phyloP scores from a whole-genome alignment of 116 monocot genomes.

The Zostera marina region DNA sequence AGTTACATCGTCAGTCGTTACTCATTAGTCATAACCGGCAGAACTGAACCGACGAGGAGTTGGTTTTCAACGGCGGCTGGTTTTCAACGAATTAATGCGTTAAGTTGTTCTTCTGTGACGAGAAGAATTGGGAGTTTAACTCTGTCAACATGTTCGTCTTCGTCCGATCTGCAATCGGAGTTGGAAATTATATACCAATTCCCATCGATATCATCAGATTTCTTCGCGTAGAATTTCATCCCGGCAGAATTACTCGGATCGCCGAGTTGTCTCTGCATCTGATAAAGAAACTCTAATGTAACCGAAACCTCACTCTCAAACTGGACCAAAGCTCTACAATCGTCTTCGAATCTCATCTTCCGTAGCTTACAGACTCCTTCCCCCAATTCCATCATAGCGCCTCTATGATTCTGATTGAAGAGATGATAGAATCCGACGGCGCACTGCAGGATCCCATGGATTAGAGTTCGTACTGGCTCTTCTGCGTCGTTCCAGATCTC shows the following conservation, averaged over 20 bases:
- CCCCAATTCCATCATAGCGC: constrained; percentile 90
- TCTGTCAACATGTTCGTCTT: neutral
- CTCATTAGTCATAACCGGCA: too few species aligned
- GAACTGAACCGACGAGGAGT: too few species aligned
- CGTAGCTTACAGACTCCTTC: constrained; percentile 77
- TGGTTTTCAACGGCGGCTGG: too few species aligned
- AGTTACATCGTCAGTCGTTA: too few species aligned
- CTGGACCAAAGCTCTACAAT: constrained; percentile 25
- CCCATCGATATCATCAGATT: neutral
- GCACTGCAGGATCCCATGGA: constrained; percentile 81
- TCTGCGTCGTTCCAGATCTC: constrained; percentile 72
- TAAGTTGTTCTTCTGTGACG: neutral
- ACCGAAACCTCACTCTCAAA: constrained; percentile 62
- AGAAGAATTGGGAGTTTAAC: neutral
- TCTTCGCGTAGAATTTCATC: neutral
- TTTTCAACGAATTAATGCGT: too few species aligned
- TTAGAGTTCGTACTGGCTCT: constrained; percentile 51
- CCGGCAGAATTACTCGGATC: neutral
- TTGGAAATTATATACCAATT: neutral
- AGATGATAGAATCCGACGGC: constrained; percentile 82
- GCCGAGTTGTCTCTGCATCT: constrained; percentile 55
- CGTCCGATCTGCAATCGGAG: neutral
- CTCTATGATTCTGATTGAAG: constrained; percentile 79
- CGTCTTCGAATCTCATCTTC: constrained; percentile 44
- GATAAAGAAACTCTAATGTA: constrained; percentile 61